These are phyloP conservation scores for Stemphylium vesicarium DNA, from an alignment of 2,329 filamentous ascomycete genomes.

Conservation along the genomic window DNA sequence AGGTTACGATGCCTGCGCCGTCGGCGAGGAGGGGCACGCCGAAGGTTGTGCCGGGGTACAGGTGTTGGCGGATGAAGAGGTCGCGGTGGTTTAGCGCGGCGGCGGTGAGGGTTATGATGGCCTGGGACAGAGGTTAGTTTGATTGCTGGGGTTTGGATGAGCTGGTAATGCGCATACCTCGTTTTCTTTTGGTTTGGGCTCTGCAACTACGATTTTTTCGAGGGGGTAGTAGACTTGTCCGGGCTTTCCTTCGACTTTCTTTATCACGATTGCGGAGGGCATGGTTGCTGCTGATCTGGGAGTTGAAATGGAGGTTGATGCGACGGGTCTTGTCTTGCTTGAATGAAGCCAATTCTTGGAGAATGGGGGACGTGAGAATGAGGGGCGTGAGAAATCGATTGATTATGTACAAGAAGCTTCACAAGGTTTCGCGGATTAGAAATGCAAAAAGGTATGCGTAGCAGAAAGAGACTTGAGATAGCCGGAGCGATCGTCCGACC, in stretches of 20 bases:
- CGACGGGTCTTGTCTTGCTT: too few species aligned
- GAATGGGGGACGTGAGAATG: too few species aligned
- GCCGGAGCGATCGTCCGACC: neutral
- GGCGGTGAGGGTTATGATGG: constrained; percentile 77
- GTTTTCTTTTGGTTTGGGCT: constrained; percentile 37
- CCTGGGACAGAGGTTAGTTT: constrained; percentile 53
- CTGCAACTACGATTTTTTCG: constrained; percentile 41
- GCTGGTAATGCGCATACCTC: constrained; percentile 26
- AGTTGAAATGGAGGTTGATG: neutral
- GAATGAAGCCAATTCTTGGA: neutral
- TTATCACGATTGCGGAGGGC: constrained; percentile 66
- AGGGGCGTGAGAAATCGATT: neutral
- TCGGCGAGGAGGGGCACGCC: constrained; percentile 80
- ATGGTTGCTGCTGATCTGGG: constrained; percentile 36
- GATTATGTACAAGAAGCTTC: neutral
- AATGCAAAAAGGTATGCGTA: neutral
- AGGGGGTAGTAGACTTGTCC: constrained; percentile 84
- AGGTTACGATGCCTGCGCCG: constrained; percentile 76
- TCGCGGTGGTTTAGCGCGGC: constrained; percentile 94
- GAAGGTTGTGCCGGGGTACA: constrained; percentile 87
- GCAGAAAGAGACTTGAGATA: neutral
- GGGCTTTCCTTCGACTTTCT: constrained; percentile 79
- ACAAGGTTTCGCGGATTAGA: too few species aligned
- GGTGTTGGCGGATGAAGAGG: constrained; percentile 88
- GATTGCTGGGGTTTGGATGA: neutral